A percentile compares a stretch with the other conserved stretches of the same genome.
These are phyloP conservation scores for Candida palmyrensis DNA, from an alignment of 805 yeast species.

Conservation along the genomic window DNA sequence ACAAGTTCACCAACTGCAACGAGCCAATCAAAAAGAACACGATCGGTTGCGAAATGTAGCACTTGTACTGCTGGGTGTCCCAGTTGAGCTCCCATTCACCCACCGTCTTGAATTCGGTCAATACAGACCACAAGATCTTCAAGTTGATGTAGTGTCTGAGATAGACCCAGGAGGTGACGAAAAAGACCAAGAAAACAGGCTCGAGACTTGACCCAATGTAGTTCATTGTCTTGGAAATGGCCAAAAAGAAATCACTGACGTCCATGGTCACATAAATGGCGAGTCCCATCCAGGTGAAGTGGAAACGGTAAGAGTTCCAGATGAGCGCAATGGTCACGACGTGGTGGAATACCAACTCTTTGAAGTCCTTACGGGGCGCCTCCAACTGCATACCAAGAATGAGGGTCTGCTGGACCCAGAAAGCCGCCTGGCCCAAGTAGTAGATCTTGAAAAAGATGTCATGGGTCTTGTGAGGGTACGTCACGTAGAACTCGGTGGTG, in stretches of 20 bases:
- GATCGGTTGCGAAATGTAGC: constrained; percentile 91
- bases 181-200: constrained; percentile 62
- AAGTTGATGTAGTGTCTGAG: constrained; percentile 83
- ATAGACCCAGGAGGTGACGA: constrained; percentile 76
- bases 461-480: constrained; percentile 80
- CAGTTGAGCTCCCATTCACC: constrained; percentile 81
- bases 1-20: constrained; percentile 77
- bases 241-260: constrained; percentile 83
- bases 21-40: constrained; percentile 75
- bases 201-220: constrained; percentile 67
- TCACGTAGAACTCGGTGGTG: constrained; percentile 72
- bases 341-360: constrained; percentile 90
- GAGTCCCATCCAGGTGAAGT: constrained; percentile 94
- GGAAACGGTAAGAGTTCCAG: constrained; percentile 84
- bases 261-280: constrained; percentile 94
- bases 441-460: constrained; percentile 68
- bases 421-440: constrained; percentile 90
- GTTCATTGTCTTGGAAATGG: constrained; percentile 79
- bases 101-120: constrained; percentile 80
- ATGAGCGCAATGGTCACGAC: constrained; percentile 85
- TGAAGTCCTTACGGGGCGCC: constrained; percentile 90
- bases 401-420: constrained; percentile 95
- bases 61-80: constrained; percentile 90
- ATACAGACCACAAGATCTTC: constrained; percentile 73
- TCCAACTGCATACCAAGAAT: constrained; percentile 81